Evolutionary conservation across 2,329 filamentous ascomycete species (phyloP), one percentile per base, ranked within the genome.

Genomic region (Microdochium paspali): DNA sequence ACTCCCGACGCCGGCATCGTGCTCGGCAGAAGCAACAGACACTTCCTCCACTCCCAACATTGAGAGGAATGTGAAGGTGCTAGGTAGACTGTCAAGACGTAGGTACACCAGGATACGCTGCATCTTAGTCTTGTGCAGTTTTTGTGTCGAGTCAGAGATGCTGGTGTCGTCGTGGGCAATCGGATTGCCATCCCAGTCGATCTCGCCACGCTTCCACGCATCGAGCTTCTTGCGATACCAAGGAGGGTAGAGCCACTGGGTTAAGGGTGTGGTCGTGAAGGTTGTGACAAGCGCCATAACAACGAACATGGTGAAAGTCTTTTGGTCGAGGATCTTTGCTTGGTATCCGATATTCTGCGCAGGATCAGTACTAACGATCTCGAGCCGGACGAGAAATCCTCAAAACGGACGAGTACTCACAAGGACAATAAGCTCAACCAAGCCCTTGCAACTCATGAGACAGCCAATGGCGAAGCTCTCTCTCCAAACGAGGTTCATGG

Each of bases 371-470:
- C 13, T 28, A 13, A n/a, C n/a, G n/a, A n/a, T n/a, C n/a, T n/a
- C n/a, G n/a, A n/a, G n/a, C n/a, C n/a, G n/a, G n/a, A n/a, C n/a
- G n/a, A n/a, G n/a, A n/a, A n/a, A n/a, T n/a, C n/a, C n/a, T n/a
- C n/a, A n/a, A n/a, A n/a, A n/a, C n/a, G n/a, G n/a, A n/a, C n/a
- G n/a, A n/a, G n/a, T 24, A 61, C 81, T 67, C 72, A 90, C 87
- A 64, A 95, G 65, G n/a, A 96, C 90, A 62, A 97, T 96, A 46
- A 97, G 71, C 64, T 96, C 90, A 1, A 96, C 90, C 10, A 97
- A 73, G 58, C 91, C 91, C 65, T 97, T 97, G 66, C 91, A 97
- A 66, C 88, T 95, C 91, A 97, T 97, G 57, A 96, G 68, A 15
- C 84, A 81, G 13, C 91, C 91, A 54, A 97, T 93, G 1, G 88